Base-by-base conservation (phyloP, 2,329 filamentous ascomycete genomes). In the Fusarium guadeloupense region DNA sequence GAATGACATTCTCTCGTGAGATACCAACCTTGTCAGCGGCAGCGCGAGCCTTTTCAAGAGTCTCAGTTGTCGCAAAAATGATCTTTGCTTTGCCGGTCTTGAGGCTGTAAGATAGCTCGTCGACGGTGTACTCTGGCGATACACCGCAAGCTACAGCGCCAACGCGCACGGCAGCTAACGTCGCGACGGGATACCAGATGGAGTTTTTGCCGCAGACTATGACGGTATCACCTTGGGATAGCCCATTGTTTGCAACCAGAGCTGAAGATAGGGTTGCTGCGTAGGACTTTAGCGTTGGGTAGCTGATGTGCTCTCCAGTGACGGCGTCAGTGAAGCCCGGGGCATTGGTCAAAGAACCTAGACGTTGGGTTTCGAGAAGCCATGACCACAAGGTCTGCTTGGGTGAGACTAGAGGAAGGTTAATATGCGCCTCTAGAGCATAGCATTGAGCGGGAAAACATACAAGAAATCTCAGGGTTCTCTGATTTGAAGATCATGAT, bases 121-220 rank as follows among this genome's bases (percentile, higher is more conserved):
- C 49, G 1, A 53, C 35, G 1, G 38, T 63, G 20, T 64, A 64
- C 1, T 48, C 45, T 14, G 61, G 54, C 1, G 59, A 64, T 4
- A 54, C 54, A 25, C 31, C 19, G 46, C 51, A 1, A 54, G n/a
- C 26, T 16, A 54, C 33, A 16, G 51, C 39, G 19, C 51, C 51
- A 0, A 54, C 13, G 2, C 45, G 38, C 8, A 45, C 38, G 9
- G 39, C 45, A 19, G 45, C 33, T 9, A 54, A 2, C 45, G 50
- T 50, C 1, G 51, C 51, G 4, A 12, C 38, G 4, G 51, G 45
- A 33, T 42, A 50, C 38, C 45, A 50, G 3, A 54, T 40, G 4
- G 43, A 47, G 5, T 50, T 54, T n/a, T 16, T 14, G 10, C 51
- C 41, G n/a, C 50, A 25, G 2, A 54, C 39, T 7, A 45, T 45